Evolutionary conservation across 306 rosid species (phyloP).

Genomic region (Dalbergia oliveri): DNA sequence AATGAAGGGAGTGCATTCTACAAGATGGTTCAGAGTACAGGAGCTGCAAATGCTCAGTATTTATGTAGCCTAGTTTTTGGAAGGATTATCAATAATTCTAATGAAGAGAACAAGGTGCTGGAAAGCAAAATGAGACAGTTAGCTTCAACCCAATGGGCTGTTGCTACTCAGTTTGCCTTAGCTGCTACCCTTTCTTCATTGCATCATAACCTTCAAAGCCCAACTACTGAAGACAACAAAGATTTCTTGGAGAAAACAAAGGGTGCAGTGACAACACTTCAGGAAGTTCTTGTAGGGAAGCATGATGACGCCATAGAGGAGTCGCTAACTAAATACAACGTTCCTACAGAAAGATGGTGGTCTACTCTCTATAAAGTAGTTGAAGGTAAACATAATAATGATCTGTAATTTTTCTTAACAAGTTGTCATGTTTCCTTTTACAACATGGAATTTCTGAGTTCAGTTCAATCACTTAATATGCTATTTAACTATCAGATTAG

Average conservation of each 20-base stretch:
- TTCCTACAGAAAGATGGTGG: slow-evolving; percentile 71
- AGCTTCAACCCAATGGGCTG: slow-evolving; percentile 60
- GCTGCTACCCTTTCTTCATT: slow-evolving; percentile 62
- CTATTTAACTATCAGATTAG: neutral
- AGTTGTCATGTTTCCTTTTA: slow-evolving; percentile 2
- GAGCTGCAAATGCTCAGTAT: slow-evolving; percentile 81
- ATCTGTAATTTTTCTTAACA: slow-evolving; percentile 5
- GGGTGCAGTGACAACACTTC: slow-evolving; percentile 74
- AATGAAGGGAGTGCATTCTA: slow-evolving; percentile 74
- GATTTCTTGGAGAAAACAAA: slow-evolving; percentile 62
- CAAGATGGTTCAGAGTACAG: slow-evolving; percentile 89
- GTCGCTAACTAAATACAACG: slow-evolving; percentile 49
- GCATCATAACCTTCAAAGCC: slow-evolving; percentile 61
- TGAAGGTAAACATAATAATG: slow-evolving; percentile 58
- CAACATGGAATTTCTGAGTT: neutral
- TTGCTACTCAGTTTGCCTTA: slow-evolving; percentile 68
- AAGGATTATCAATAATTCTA: slow-evolving; percentile 40
- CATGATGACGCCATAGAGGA: slow-evolving; percentile 66
- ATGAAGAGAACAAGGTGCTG: slow-evolving; percentile 36
- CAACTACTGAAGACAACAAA: slow-evolving; percentile 44
- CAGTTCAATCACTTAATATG: neutral
- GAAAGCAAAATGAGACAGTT: slow-evolving; percentile 49
- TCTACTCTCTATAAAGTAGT: slow-evolving; percentile 68
- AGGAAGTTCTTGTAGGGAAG: slow-evolving; percentile 73
- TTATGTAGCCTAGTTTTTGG: slow-evolving; percentile 63